Evolutionary conservation across 1,139 yeast species (phyloP).

Genomic region (Eremothecium cymbalariae): DNA sequence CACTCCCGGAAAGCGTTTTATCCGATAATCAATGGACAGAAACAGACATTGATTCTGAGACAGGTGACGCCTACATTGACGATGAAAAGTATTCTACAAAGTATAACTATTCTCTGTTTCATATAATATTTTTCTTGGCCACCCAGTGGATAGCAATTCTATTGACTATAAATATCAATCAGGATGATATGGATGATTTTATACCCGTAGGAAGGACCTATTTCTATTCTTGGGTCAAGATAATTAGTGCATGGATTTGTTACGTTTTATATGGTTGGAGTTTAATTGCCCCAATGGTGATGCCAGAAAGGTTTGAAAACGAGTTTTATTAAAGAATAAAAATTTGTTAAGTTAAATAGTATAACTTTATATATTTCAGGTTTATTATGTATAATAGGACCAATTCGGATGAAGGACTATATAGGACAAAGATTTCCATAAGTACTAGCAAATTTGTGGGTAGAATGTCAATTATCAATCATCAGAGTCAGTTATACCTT

Average conservation of each 20-base stretch:
- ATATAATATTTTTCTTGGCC: slow-evolving; percentile 84
- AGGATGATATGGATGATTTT: slow-evolving; percentile 79
- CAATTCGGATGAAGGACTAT: not conserved
- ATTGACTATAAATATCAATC: slow-evolving; percentile 81
- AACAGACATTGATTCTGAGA: slow-evolving; percentile 37
- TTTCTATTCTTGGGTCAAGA: slow-evolving; percentile 91
- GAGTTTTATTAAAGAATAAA: slow-evolving; percentile 17
- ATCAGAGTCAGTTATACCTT: slow-evolving; percentile 45
- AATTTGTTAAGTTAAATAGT: too few species aligned
- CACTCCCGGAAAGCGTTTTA: slow-evolving; percentile 87
- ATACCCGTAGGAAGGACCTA: slow-evolving; percentile 96
- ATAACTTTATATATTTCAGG: too few species aligned
- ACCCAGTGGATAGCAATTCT: slow-evolving; percentile 96
- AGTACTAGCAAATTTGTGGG: too few species aligned
- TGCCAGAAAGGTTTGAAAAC: slow-evolving; percentile 75
- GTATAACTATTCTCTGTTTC: slow-evolving; percentile 85
- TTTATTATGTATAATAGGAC: slow-evolving; percentile 1
- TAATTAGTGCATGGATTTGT: slow-evolving; percentile 88
- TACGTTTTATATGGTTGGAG: slow-evolving; percentile 85
- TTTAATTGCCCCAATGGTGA: slow-evolving; percentile 74
- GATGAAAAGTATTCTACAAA: slow-evolving; percentile 65
- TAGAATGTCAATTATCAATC: too few species aligned
- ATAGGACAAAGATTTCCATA: not conserved
- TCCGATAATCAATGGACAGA: slow-evolving; percentile 53
- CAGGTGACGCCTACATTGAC: slow-evolving; percentile 36